Conservation (phyloP, 768 basidiomycete species). For the Flagelloscypha sp. region DNA sequence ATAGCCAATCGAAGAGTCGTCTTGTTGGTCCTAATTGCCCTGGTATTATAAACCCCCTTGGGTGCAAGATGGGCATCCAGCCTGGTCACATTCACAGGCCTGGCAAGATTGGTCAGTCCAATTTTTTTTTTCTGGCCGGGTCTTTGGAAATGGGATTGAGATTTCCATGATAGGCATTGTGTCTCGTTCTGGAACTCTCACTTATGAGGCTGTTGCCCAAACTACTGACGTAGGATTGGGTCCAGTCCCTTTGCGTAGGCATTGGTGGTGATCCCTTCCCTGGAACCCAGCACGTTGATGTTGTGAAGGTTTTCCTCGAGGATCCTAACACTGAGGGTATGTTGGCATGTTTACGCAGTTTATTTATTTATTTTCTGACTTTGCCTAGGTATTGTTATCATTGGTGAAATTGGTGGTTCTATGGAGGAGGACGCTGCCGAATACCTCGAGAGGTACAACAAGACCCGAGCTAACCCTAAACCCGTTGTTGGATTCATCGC, state of each 20-base stretch:
- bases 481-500: slow-evolving; percentile 98
- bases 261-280: slow-evolving; percentile 98
- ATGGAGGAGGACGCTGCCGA: slow-evolving; percentile 99
- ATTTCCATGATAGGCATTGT: slow-evolving; percentile 60
- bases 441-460: slow-evolving; percentile 89
- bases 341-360: slow-evolving; percentile 7
- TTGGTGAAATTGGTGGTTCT: slow-evolving; percentile 97
- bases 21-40: slow-evolving; percentile 99
- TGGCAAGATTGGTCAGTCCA: slow-evolving; percentile 78
- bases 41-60: slow-evolving; percentile 92
- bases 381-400: slow-evolving; percentile 79
- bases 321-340: slow-evolving; percentile 89
- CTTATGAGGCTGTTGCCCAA: slow-evolving; percentile 98
- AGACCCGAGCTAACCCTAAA: slow-evolving; percentile 77
- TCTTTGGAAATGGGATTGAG: background rate
- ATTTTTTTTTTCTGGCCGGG: background rate
- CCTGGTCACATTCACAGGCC: slow-evolving; percentile 97
- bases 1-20: slow-evolving; percentile 87
- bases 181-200: slow-evolving; percentile 91
- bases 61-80: slow-evolving; percentile 99
- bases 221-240: slow-evolving; percentile 94
- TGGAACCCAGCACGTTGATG: slow-evolving; percentile 92
- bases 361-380: background rate
- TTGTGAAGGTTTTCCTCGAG: slow-evolving; percentile 91
- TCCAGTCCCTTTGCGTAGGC: slow-evolving; percentile 91